phyloP scores from a whole-genome alignment of 805 yeast species.

The Barnettozyma wickerhamii region DNA sequence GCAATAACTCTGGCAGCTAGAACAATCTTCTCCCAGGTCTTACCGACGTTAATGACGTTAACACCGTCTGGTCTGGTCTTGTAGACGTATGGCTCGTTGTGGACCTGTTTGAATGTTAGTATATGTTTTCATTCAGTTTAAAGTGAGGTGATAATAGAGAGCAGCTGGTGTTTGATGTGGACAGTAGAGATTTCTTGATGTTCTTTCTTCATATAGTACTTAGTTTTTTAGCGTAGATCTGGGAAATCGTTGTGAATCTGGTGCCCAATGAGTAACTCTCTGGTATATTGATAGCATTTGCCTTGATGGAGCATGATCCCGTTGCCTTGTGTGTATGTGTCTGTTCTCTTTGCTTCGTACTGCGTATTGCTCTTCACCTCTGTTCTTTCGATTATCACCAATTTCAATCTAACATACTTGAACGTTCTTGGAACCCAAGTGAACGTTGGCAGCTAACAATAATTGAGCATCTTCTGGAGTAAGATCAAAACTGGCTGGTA shows the following conservation, averaged over 20 bases:
- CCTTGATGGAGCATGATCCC: no score
- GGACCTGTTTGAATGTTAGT: conserved; percentile 52
- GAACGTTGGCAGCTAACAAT: conserved; percentile 98
- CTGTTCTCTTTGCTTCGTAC: not conserved
- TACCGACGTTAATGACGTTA: conserved; percentile 95
- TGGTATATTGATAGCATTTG: not conserved
- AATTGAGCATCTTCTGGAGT: conserved; percentile 99
- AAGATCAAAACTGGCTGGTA: conserved; percentile 85
- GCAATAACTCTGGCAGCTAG: conserved; percentile 99
- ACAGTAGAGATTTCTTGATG: no score
- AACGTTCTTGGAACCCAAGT: conserved; percentile 99
- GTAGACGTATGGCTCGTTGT: conserved; percentile 95
- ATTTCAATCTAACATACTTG: conserved; percentile 65
- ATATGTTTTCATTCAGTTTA: not conserved
- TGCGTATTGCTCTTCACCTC: no score
- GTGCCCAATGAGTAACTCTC: no score
- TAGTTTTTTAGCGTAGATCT: no score
- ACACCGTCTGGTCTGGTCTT: conserved; percentile 99
- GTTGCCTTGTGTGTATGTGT: no score
- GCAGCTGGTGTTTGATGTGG: no score
- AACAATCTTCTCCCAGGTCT: conserved; percentile 99
- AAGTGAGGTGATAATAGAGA: not conserved
- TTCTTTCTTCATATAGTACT: no score
- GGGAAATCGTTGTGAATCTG: no score
- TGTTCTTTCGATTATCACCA: conserved; percentile 1